Evolutionary conservation across 1,139 yeast species (phyloP).

Genomic region (Saccharomyces pastorianus): DNA sequence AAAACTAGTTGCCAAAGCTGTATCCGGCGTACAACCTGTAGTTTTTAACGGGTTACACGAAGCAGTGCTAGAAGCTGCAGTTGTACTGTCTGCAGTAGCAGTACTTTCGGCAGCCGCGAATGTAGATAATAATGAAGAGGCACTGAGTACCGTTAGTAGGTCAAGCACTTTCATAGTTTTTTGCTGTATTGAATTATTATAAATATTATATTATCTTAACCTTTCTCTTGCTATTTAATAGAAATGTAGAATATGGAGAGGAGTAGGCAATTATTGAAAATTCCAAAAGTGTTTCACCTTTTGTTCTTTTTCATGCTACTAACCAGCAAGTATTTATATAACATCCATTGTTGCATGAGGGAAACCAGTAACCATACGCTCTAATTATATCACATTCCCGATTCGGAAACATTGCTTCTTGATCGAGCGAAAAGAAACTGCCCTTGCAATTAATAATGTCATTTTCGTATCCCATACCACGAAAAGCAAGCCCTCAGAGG

Average conservation of each 20-base stretch:
- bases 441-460: background rate
- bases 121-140: slow-evolving; percentile 4
- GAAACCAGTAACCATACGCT: background rate
- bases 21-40: slow-evolving; percentile 39
- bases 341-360: background rate
- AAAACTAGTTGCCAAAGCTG: slow-evolving; percentile 51
- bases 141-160: background rate
- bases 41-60: slow-evolving; percentile 38
- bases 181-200: background rate
- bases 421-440: background rate
- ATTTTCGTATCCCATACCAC: background rate
- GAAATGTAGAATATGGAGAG: background rate
- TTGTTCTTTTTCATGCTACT: background rate
- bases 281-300: background rate
- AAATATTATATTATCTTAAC: background rate
- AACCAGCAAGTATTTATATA: background rate
- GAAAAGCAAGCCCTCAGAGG: background rate
- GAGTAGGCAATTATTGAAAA: background rate
- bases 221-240: background rate
- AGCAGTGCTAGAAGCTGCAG: slow-evolving; percentile 16
- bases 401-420: background rate
- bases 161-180: background rate
- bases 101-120: slow-evolving; percentile 3
- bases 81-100: background rate
- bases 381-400: background rate